phyloP scores from a whole-genome alignment of 768 basidiomycete genomes.

The Hericium alpestre region DNA sequence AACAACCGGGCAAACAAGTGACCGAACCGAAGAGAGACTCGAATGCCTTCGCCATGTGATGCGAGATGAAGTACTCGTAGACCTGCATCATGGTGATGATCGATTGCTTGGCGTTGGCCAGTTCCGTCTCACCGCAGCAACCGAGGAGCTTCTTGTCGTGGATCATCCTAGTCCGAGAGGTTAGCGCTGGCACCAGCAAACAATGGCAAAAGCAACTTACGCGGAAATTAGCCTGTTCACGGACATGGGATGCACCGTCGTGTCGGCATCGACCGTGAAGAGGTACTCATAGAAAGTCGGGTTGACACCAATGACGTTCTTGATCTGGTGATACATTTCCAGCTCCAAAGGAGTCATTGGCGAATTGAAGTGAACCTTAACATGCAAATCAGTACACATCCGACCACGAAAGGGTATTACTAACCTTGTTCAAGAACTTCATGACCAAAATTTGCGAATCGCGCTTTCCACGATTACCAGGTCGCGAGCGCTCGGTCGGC shows the following conservation, averaged over 20 bases:
- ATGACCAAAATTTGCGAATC: constrained; percentile 94
- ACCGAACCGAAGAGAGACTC: constrained; percentile 95
- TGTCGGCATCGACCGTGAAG: constrained; percentile 92
- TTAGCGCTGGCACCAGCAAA: not conserved
- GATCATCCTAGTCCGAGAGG: constrained; percentile 59
- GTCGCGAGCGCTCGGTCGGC: constrained; percentile 83
- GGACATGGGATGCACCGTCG: constrained; percentile 79
- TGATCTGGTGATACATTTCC: constrained; percentile 99
- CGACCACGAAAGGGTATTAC: constrained; percentile 8
- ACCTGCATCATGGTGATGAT: constrained; percentile 98
- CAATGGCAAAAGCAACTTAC: constrained; percentile 36
- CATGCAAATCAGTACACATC: not conserved
- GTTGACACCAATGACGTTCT: constrained; percentile 99
- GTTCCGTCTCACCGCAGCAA: constrained; percentile 89
- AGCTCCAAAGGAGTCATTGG: constrained; percentile 96
- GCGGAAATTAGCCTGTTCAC: constrained; percentile 88
- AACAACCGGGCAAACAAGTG: constrained; percentile 97
- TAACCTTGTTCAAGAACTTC: constrained; percentile 94
- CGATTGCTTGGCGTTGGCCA: constrained; percentile 91
- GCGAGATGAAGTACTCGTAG: constrained; percentile 98
- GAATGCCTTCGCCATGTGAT: constrained; percentile 98
- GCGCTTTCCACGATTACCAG: constrained; percentile 96
- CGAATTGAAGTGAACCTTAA: constrained; percentile 87
- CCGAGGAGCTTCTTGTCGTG: constrained; percentile 92
- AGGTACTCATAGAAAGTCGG: constrained; percentile 96